Conservation (phyloP, 805 yeast genomes). For the Clavispora carvajalis region DNA sequence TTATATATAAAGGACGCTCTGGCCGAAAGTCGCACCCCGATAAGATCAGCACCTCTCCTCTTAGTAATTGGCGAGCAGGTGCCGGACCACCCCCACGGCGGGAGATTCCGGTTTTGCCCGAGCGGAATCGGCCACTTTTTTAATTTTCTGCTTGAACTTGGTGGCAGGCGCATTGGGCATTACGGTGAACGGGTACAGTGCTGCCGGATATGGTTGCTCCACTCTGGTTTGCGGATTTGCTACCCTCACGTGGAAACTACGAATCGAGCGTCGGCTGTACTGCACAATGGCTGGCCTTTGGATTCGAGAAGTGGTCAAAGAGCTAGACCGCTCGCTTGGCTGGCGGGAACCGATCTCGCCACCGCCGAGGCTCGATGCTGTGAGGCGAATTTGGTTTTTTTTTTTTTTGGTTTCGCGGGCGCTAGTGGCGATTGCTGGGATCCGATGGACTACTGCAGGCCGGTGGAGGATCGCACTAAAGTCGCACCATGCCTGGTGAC, state of each 20-base stretch:
- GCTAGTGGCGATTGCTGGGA: neutral
- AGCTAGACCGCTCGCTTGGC: neutral
- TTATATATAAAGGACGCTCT: constrained; percentile 1
- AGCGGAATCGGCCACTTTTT: no score
- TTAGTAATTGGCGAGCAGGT: neutral
- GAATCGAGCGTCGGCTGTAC: neutral
- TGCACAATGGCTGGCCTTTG: neutral
- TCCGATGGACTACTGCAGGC: neutral
- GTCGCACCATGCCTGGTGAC: neutral
- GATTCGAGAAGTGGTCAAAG: no score
- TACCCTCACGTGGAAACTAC: neutral
- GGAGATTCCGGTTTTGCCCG: neutral
- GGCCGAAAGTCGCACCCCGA: constrained; percentile 2
- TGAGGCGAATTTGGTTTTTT: no score
- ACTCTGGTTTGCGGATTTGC: neutral
- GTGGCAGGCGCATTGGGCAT: no score
- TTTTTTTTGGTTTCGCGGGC: no score
- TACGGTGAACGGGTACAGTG: no score
- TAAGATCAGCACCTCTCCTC: neutral
- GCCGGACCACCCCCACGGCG: neutral
- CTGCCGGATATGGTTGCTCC: neutral
- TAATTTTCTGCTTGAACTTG: no score
- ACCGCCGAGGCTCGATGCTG: no score
- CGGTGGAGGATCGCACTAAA: neutral
- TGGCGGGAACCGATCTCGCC: no score